Percentiles rank a stretch among this genome's conserved stretches.
Conservation (phyloP, 352 stramenopile genomes). For the Blastocystis sp. region DNA sequence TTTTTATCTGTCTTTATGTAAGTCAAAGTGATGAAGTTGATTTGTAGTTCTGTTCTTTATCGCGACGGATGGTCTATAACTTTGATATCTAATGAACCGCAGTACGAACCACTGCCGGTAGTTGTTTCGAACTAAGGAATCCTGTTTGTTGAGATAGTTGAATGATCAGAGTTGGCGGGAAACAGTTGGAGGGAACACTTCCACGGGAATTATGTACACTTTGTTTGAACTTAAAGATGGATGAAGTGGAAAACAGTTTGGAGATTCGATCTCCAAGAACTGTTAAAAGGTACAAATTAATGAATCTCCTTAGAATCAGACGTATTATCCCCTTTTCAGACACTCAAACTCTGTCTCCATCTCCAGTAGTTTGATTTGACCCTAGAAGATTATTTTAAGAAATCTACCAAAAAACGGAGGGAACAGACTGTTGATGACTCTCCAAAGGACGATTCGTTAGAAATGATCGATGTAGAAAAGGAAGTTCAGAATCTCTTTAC, state of each 20-base stretch:
- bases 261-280: neutral
- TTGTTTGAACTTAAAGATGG: conserved; percentile 18
- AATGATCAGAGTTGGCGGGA: neutral
- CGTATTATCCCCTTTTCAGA: conserved; percentile 21
- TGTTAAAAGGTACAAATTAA: neutral
- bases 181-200: conserved; percentile 13
- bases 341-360: neutral
- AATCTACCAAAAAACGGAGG: conserved; percentile 7
- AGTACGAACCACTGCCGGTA: neutral
- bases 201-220: neutral
- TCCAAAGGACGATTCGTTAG: neutral
- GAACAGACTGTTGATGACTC: neutral
- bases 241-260: neutral
- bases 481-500: conserved; percentile 32
- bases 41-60: conserved; percentile 23
- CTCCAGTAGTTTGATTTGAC: neutral
- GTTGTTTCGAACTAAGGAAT: neutral
- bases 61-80: conserved; percentile 18
- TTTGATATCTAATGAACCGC: neutral
- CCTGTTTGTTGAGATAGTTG: neutral
- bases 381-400: neutral
- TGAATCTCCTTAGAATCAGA: neutral
- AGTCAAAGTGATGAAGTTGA: neutral
- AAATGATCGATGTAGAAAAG: conserved; percentile 64
- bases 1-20: conserved; percentile 37